Evolutionary conservation across 345 rosid species (phyloP).

Genomic region (Eucalyptus erythrocorys): DNA sequence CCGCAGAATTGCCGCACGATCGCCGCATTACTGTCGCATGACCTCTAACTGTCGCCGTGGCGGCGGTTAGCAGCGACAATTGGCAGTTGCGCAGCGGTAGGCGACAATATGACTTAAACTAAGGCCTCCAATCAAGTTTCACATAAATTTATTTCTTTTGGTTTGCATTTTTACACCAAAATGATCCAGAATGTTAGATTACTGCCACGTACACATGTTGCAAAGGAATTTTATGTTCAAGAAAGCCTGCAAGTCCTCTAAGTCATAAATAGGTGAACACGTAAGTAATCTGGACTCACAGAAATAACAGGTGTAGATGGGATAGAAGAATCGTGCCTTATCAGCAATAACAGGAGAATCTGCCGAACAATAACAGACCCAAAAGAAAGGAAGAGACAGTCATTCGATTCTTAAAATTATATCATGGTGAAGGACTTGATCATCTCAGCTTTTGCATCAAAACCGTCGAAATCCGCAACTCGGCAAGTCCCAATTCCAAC

Average conservation of each 20-base stretch:
- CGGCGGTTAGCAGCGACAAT: too few species aligned
- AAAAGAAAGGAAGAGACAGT: background rate
- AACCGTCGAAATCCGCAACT: background rate
- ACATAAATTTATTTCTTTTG: constrained; percentile 9
- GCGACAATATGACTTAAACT: too few species aligned
- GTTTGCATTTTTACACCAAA: constrained; percentile 12
- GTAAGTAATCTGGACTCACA: background rate
- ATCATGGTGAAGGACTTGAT: too few species aligned
- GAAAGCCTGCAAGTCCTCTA: background rate
- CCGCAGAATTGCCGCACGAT: too few species aligned
- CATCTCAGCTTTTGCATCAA: too few species aligned
- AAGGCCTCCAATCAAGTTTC: too few species aligned
- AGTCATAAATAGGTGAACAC: background rate
- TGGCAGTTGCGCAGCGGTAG: too few species aligned
- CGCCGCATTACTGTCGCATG: too few species aligned
- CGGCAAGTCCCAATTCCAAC: background rate
- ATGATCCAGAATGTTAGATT: constrained; percentile 56
- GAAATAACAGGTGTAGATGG: background rate
- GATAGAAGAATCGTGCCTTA: background rate
- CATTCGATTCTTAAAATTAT: background rate
- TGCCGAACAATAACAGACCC: background rate
- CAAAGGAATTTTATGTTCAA: background rate
- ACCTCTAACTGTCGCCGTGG: too few species aligned
- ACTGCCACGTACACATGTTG: background rate
- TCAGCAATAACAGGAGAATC: background rate